Evolutionary conservation across 257 asterid genomes (phyloP), one percentile per base, ranked within the genome.

Genomic region (Forsythia suspensa): DNA sequence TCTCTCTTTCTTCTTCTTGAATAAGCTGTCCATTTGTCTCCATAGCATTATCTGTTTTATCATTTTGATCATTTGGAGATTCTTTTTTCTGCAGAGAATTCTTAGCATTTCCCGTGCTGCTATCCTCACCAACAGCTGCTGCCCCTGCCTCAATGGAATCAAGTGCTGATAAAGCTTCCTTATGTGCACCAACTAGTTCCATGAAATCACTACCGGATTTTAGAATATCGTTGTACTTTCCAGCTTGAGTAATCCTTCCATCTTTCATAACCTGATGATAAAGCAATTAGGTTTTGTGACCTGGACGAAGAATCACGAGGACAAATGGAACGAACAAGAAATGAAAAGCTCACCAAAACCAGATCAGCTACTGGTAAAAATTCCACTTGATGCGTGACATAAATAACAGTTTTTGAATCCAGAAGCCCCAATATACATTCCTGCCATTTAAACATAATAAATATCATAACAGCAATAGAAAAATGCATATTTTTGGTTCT

Each of bases 1-100:
- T 93, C 87, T 88, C 98, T 80, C 99, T 89, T 85, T 93, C 99
- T 84, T 95, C 98, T 83, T 95, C 98, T 85, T 95, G 89, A 76
- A 95, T 96, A 70, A 95, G 92, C 84, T 93, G 97, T 43, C 86
- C 90, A 76, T 86, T 90, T 21, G 76, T 76, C 69, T 70, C 89
- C 39, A 10, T 86, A 37, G 5, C 42, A 43, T 75, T 80, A 72
- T 86, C 88, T 36, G 55, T 21, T 68, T 83, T 76, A 59, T 82
- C 90, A 73, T 81, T 83, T 81, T 75, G 74, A 29, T 74, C 81
- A 40, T 71, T 86, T 71, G 10, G 71, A 36, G 82, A 84, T 66
- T 85, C 85, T 10, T 84, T 88, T 76, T 84, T 87, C 78, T 77
- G 79, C 78, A 81, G 68, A 75, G 20, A 69, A 39, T 85, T 71